Base-by-base conservation (phyloP, 2,329 filamentous ascomycete genomes). In the Paecilomyces formosus region DNA sequence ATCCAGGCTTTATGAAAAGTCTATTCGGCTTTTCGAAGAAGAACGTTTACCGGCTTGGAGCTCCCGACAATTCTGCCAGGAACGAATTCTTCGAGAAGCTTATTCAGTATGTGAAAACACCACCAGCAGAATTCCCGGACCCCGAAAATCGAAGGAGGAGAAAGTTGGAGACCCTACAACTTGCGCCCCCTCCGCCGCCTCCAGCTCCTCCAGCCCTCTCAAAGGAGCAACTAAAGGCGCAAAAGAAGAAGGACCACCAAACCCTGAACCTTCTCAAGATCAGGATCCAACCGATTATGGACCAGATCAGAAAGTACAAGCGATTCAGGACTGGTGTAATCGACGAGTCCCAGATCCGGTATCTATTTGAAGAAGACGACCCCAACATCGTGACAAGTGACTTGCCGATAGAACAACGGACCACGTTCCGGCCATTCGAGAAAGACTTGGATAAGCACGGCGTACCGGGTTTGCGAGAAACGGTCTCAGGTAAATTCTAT, bases 241-340 rank as follows among this genome's bases (percentile, higher is more conserved):
- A 93, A 71, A 89, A 88, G 74, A 89, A 91, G 74, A 85, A 85
- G 62, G 95, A 99, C 69, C 87, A 90, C 54, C 86, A 93, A 63
- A 85, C 88, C 11, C 81, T 97, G 57, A 97, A 97, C 71, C 79
- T 88, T 59, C 79, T 99, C 63, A 99, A 97, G 78, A 86, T 96
- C 45, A 81, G 88, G 56, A 85, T 99, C 57, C 92, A 97, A 73
- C 91, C 90, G 1, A 90, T 97, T 65, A 97, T 99, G 92, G 93
- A 99, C 65, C 91, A 97, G 74, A 90, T 99, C 70, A 94, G 96
- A 72, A 92, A 89, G 70, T 96, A 96, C 76, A 90, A 88, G 70
- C 91, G 91, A 65, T 97, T 97, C 76, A 84, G 92, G 61, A 85
- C 86, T 57, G 88, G 90, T 1, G 85, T 90, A 50, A 88, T 99